Percentiles rank a stretch among this genome's conserved stretches.
These are phyloP conservation scores for Aphanoascus verrucosus DNA, from an alignment of 2,329 filamentous ascomycete species.

Conservation along the genomic window DNA sequence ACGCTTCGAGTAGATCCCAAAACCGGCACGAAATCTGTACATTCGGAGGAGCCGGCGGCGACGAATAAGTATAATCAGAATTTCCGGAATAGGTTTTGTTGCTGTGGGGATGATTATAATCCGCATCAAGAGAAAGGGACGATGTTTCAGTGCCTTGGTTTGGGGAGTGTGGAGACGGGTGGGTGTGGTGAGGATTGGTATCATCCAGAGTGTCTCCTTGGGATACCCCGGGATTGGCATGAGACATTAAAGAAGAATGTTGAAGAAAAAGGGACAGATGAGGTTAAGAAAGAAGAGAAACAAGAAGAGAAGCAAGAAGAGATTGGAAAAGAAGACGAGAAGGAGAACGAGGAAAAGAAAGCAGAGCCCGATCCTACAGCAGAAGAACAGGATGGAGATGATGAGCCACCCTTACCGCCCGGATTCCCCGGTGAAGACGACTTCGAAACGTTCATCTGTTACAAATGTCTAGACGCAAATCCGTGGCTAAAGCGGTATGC, in stretches of 20 bases:
- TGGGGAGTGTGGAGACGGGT: conserved; percentile 67
- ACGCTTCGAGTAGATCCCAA: conserved; percentile 59
- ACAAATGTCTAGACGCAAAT: conserved; percentile 78
- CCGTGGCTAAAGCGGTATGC: conserved; percentile 91
- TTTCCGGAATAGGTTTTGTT: conserved; percentile 85
- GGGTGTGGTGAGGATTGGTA: conserved; percentile 98
- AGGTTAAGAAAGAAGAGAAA: conserved; percentile 18
- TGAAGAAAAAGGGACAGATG: conserved; percentile 11
- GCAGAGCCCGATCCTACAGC: conserved; percentile 14
- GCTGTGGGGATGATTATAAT: conserved; percentile 79
- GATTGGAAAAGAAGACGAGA: too few relatives aligned
- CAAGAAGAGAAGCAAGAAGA: too few relatives aligned
- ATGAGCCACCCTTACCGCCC: conserved; percentile 58
- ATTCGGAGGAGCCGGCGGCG: conserved; percentile 58
- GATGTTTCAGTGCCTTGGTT: conserved; percentile 92
- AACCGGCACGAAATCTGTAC: conserved; percentile 69
- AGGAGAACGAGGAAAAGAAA: conserved; percentile 20
- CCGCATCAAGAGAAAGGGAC: conserved; percentile 82
- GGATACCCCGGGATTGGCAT: conserved; percentile 61
- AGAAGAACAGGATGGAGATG: conserved; percentile 35
- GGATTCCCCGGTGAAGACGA: conserved; percentile 82
- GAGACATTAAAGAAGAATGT: conserved; percentile 14
- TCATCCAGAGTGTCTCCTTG: conserved; percentile 84
- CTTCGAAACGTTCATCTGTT: conserved; percentile 86
- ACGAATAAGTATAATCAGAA: conserved; percentile 91